phyloP scores from a whole-genome alignment of 129 eudicot species.

The Flaveria trinervia region DNA sequence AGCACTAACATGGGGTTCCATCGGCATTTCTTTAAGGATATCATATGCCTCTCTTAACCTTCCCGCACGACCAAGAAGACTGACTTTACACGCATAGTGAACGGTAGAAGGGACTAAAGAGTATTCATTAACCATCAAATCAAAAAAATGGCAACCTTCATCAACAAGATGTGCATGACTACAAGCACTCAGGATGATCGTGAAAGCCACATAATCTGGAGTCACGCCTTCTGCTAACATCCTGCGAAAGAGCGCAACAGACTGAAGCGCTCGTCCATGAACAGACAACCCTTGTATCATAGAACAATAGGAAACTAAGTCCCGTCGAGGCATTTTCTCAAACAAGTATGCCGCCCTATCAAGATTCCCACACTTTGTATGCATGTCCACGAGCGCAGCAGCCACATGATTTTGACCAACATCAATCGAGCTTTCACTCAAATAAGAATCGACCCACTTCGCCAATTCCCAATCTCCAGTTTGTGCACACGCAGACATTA shows the following conservation, averaged over 20 bases:
- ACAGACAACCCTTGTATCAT: slow-evolving; percentile 74
- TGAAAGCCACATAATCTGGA: slow-evolving; percentile 67
- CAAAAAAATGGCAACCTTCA: slow-evolving; percentile 54
- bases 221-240: slow-evolving; percentile 60
- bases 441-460: slow-evolving; percentile 60
- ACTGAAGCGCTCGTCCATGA: slow-evolving; percentile 56
- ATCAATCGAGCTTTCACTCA: slow-evolving; percentile 40
- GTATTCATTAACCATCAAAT: slow-evolving; percentile 45
- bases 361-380: slow-evolving; percentile 80
- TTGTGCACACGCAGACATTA: slow-evolving; percentile 81
- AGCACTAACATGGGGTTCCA: slow-evolving; percentile 55
- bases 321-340: slow-evolving; percentile 49
- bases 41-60: slow-evolving; percentile 59
- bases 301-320: slow-evolving; percentile 62
- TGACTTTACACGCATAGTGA: slow-evolving; percentile 68
- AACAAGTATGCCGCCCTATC: slow-evolving; percentile 54
- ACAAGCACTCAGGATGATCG: slow-evolving; percentile 64
- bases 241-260: slow-evolving; percentile 52
- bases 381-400: slow-evolving; percentile 70
- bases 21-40: slow-evolving; percentile 48
- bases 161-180: slow-evolving; percentile 59
- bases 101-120: slow-evolving; percentile 44
- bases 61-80: slow-evolving; percentile 69
- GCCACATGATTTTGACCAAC: slow-evolving; percentile 44
- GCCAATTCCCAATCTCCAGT: slow-evolving; percentile 65